Base-by-base conservation (phyloP, 257 asterid species). In the Plectranthus barbatus region DNA sequence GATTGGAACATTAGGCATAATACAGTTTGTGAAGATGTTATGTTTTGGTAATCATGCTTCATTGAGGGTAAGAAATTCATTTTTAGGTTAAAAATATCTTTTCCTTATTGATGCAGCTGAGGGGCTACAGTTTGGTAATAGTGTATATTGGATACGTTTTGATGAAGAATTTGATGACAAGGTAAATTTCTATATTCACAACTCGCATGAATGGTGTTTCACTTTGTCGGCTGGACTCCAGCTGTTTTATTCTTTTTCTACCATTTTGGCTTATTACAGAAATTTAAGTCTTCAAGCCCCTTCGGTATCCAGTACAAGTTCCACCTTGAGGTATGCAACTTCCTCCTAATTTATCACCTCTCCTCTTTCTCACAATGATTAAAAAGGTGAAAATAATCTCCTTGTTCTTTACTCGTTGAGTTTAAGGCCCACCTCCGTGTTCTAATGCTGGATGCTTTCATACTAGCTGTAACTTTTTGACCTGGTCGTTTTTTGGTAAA, bases 281-380 rank as follows among this genome's bases (percentile, higher is more conserved):
- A 90, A 83, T 90, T 93, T 42, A 85, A 75, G 69, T 77, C 94
- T 58, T 84, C 96, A 45, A 81, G 78, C 68, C 99, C 99, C 31
- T 93, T 87, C 41, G 99, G 99, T 72, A 85, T 93, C 80, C 78
- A 87, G 67, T 93, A 93, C 87, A 84, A 77, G 71, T 93, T 93
- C 77, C 99, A 93, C 68, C 82, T 93, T 8, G 96, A 93, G 99
- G 97, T 89, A 72, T 52, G 18, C 29, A 14, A 24, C 59, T 51
- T 41, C 17, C 6, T n/a, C 39, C 47, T 56, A 9, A n/a, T n/a
- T n/a, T n/a, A n/a, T n/a, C n/a, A n/a, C n/a, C n/a, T 24, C 39
- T 17, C 9, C 6, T 55, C 17, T 7, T 54, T 20, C 34, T 56
- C 40, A 17, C 14, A 51, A n/a, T 33, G 1, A 19, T 4, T 60